Conservation (phyloP, 306 rosid species). For the Astragalus membranaceus region DNA sequence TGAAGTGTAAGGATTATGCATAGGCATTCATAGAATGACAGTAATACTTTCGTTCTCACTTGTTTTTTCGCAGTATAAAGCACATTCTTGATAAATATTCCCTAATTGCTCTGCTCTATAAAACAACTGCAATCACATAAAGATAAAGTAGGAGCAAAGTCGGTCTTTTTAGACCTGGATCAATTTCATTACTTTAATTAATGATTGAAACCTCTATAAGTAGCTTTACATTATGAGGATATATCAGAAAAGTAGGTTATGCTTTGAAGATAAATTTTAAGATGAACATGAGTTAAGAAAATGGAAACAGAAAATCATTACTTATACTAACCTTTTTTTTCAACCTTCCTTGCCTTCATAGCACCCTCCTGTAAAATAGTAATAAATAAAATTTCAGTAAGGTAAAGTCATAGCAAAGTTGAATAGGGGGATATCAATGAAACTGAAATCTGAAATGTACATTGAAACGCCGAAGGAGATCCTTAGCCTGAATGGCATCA, state of each 20-base stretch:
- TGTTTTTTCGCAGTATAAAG: background rate
- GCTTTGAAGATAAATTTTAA: background rate
- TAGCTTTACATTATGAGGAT: background rate
- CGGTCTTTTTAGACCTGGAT: too few species aligned
- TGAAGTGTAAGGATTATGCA: background rate
- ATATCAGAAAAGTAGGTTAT: background rate
- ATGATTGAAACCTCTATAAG: background rate
- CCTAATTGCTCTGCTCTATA: too few species aligned
- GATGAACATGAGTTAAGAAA: background rate
- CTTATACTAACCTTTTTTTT: conserved; percentile 46
- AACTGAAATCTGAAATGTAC: conserved; percentile 28
- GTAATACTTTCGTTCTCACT: background rate
- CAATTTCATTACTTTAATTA: too few species aligned
- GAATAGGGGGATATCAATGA: background rate
- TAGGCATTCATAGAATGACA: background rate
- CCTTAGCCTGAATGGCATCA: conserved; percentile 47
- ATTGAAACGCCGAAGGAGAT: conserved; percentile 46
- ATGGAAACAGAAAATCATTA: conserved; percentile 7
- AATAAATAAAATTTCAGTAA: background rate
- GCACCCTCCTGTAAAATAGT: conserved; percentile 38
- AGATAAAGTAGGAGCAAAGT: too few species aligned
- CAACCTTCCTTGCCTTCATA: conserved; percentile 34
- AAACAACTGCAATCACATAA: too few species aligned
- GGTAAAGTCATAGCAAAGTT: background rate
- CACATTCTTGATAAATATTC: background rate